Percentiles rank a stretch among this genome's conserved stretches.
phyloP scores from a whole-genome alignment of 1,284 basidiomycete genomes.

The Gomphus bonarii region DNA sequence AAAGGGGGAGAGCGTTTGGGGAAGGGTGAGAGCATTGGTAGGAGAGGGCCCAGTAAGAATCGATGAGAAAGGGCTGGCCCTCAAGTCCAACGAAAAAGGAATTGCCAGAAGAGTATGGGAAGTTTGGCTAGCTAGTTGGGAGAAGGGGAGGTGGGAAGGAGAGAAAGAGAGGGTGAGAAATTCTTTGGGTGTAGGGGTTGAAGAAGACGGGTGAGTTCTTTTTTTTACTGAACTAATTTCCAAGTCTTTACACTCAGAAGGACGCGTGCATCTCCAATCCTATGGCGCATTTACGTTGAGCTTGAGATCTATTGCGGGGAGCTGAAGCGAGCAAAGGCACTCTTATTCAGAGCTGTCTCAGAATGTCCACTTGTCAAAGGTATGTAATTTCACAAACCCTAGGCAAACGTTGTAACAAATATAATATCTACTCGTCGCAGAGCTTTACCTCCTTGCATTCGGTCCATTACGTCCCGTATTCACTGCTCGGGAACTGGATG shows the following conservation, averaged over 20 bases:
- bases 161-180: slow-evolving; percentile 62
- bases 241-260: slow-evolving; percentile 27
- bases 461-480: slow-evolving; percentile 63
- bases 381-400: slow-evolving; percentile 22
- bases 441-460: slow-evolving; percentile 82
- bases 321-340: slow-evolving; percentile 56
- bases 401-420: neutral
- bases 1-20: slow-evolving; percentile 67
- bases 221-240: slow-evolving; percentile 2
- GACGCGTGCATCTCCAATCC: slow-evolving; percentile 51
- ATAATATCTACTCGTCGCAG: slow-evolving; percentile 29
- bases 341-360: slow-evolving; percentile 73
- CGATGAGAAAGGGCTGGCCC: neutral
- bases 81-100: slow-evolving; percentile 34
- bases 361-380: slow-evolving; percentile 78
- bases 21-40: slow-evolving; percentile 44
- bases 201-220: slow-evolving; percentile 48
- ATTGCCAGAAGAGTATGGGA: slow-evolving; percentile 51
- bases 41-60: slow-evolving; percentile 29
- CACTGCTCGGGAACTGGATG: slow-evolving; percentile 53
- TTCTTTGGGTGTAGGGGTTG: slow-evolving; percentile 49
- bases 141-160: slow-evolving; percentile 53
- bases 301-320: slow-evolving; percentile 67
- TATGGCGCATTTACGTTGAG: slow-evolving; percentile 79
- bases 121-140: slow-evolving; percentile 73